Percentiles rank a stretch among this genome's conserved stretches.
Evolutionary conservation across 192 early-diverging fungal species (phyloP).

Genomic region (Dissophora globulifera): DNA sequence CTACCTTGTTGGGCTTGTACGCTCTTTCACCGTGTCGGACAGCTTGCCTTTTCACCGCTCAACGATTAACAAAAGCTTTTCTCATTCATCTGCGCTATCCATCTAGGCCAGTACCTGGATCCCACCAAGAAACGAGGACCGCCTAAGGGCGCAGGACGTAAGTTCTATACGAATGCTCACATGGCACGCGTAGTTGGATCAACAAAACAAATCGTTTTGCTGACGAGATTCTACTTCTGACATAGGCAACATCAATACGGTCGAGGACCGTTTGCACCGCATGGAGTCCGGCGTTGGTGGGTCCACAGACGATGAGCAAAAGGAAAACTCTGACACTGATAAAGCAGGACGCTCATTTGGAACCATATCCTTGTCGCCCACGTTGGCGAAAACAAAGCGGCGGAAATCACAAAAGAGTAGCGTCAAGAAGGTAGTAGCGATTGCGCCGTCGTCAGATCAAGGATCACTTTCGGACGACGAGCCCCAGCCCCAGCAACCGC

Average conservation of each 20-base stretch:
- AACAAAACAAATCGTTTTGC: not conserved
- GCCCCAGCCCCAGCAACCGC: conserved; percentile 14
- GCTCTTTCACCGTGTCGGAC: too few species aligned
- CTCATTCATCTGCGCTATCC: too few species aligned
- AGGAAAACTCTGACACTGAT: conserved; percentile 2
- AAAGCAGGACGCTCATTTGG: not conserved
- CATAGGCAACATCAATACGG: conserved; percentile 38
- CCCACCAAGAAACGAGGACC: conserved; percentile 52
- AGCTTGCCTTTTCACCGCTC: too few species aligned
- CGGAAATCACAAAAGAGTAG: conserved; percentile 38
- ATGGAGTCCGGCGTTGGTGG: conserved; percentile 71
- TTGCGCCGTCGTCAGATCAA: too few species aligned
- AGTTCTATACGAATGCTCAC: too few species aligned
- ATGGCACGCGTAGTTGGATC: too few species aligned
- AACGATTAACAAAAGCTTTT: too few species aligned
- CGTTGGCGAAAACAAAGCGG: conserved; percentile 9
- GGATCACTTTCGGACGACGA: not conserved
- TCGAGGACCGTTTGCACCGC: conserved; percentile 77
- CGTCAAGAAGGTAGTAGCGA: not conserved
- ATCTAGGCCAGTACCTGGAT: conserved; percentile 44
- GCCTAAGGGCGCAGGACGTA: conserved; percentile 54
- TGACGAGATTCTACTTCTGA: too few species aligned
- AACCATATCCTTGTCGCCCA: conserved; percentile 5
- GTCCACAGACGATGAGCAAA: conserved; percentile 45
- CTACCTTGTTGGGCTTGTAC: not conserved